Evolutionary conservation across 139 green algal genomes (phyloP), one percentile per base, ranked within the genome.

Genomic region (Edaphochlamys debaryana): DNA sequence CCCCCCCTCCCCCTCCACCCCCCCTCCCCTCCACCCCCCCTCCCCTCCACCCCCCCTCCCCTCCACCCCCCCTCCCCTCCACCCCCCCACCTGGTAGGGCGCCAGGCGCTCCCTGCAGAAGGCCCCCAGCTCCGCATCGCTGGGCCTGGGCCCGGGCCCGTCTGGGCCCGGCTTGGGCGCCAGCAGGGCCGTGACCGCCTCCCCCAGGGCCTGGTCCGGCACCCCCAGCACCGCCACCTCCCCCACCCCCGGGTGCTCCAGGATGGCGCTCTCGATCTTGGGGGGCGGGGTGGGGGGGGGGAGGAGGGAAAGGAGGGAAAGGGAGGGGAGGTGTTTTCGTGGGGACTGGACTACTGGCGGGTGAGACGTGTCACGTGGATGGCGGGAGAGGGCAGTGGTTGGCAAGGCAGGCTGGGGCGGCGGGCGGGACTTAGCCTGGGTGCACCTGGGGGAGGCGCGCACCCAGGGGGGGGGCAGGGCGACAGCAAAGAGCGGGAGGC

Each of bases 221-320:
- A 98, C 38, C 4, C 96, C 96, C 37, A 98, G 67, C 60, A 99
- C 96, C 4, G 95, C 95, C 42, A 87, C 91, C 86, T 99, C 95
- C 6, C 50, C 45, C 0, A 98, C 54, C 27, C 20, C 58, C 0
- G 92, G 90, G 81, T 98, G 91, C 74, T 95, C 90, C 80, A 98
- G 66, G 36, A 99, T 68, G 4, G 79, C 80, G 52, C 87, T 91
- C 74, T 99, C 96, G 34, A 99, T 94, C 69, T 87, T 69, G n/a
- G 79, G 27, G 60, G 0, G 25, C 6, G 13, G 30, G 30, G 60
- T 2, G 3, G n/a, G 60, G 11, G 0, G n/a, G 30, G 13, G n/a
- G 1, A 37, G n/a, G 11, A 7, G 30, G n/a, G 30, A 9, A 29
- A 15, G 27, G 30, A 4, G 27, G 58, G 4, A 67, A 7, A 9